These are phyloP conservation scores for Starmerella riodocensis DNA, from an alignment of 805 yeast genomes.

Conservation along the genomic window DNA sequence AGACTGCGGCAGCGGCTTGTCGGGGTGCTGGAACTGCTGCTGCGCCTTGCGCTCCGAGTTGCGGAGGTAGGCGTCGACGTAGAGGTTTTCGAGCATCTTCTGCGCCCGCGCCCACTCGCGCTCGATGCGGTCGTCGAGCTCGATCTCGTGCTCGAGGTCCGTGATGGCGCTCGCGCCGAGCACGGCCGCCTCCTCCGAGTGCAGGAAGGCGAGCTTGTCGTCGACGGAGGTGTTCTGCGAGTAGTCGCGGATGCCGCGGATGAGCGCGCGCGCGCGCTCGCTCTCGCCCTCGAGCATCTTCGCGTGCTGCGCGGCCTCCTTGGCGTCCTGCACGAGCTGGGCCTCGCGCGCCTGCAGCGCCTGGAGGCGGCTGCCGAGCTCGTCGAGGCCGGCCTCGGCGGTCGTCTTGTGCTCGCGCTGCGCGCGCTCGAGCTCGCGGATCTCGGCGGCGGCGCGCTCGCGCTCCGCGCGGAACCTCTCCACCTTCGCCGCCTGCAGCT, in stretches of 20 bases:
- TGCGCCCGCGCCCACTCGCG: conserved; percentile 28
- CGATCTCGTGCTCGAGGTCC: conserved; percentile 12
- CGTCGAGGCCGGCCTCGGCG: conserved; percentile 11
- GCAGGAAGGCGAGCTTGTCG: conserved; percentile 3
- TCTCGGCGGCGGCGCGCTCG: conserved; percentile 4
- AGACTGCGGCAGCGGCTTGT: neutral
- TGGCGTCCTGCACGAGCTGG: conserved; percentile 1
- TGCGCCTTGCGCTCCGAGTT: conserved; percentile 3
- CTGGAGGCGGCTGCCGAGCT: conserved; percentile 17
- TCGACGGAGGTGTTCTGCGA: neutral
- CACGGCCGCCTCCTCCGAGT: neutral
- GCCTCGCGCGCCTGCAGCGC: conserved; percentile 2
- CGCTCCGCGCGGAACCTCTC: conserved; percentile 17
- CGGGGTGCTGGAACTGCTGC: neutral
- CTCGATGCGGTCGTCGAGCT: conserved; percentile 22
- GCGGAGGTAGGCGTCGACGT: conserved; percentile 25
- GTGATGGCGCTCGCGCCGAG: neutral
- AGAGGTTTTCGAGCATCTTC: conserved; percentile 27
- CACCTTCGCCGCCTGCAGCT: conserved; percentile 18
- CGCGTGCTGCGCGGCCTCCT: neutral
- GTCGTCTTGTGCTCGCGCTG: conserved; percentile 8
- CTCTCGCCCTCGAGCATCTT: neutral
- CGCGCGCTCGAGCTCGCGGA: conserved; percentile 8
- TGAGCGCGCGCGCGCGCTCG: neutral
- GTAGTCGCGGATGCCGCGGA: conserved; percentile 1